Percentiles rank a stretch among this genome's conserved stretches.
These are phyloP conservation scores for Yarrowia osloensis DNA, from an alignment of 805 yeast genomes.

Conservation along the genomic window DNA sequence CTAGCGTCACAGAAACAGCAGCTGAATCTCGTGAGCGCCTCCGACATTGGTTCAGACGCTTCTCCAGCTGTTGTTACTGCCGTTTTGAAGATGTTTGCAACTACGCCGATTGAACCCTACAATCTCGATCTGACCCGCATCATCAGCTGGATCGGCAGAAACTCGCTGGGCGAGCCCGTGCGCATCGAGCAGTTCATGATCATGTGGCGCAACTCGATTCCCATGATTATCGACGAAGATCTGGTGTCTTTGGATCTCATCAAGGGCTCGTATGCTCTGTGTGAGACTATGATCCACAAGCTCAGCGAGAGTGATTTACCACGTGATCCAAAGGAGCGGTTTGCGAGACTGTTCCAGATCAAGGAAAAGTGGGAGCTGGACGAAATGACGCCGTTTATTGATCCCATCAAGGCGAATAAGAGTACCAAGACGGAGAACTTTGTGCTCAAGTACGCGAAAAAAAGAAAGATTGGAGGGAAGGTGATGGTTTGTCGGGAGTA, in stretches of 20 bases:
- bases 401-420: conserved; percentile 56
- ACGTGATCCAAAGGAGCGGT: conserved; percentile 50
- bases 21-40: conserved; percentile 28
- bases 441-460: conserved; percentile 62
- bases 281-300: conserved; percentile 50
- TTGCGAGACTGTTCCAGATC: conserved; percentile 53
- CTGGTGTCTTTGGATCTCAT: conserved; percentile 58
- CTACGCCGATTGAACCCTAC: conserved; percentile 38
- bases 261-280: conserved; percentile 55
- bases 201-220: conserved; percentile 40
- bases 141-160: conserved; percentile 65
- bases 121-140: conserved; percentile 49
- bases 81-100: conserved; percentile 52
- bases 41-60: conserved; percentile 41
- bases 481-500: conserved; percentile 19
- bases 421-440: conserved; percentile 57
- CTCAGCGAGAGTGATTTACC: conserved; percentile 56
- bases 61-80: conserved; percentile 52
- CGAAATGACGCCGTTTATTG: conserved; percentile 65
- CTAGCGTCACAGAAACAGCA: conserved; percentile 31
- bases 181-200: conserved; percentile 48
- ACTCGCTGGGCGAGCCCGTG: conserved; percentile 47
- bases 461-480: conserved; percentile 42
- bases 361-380: conserved; percentile 63
- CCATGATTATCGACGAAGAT: conserved; percentile 53